A percentile compares a stretch with the other conserved stretches of the same genome.
These are phyloP conservation scores for Debaryomyces nepalensis DNA, from an alignment of 1,139 yeast genomes.

Conservation along the genomic window DNA sequence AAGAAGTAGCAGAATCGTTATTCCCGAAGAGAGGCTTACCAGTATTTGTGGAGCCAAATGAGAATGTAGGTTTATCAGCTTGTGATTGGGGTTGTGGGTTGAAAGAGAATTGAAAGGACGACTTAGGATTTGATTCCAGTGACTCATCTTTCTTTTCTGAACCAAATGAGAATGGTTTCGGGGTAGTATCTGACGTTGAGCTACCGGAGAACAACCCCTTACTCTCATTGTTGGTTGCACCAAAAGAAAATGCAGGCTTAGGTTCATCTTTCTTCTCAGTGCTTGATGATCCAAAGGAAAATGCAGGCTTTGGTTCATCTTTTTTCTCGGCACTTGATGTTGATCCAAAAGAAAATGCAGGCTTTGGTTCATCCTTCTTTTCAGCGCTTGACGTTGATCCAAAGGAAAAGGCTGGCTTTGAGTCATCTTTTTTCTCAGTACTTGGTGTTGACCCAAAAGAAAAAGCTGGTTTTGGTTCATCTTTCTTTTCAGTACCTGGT, in stretches of 20 bases:
- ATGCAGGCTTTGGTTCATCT: conserved; percentile 21
- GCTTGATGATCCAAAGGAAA: conserved; percentile 24
- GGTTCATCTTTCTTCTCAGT: conserved; percentile 11
- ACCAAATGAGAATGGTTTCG: conserved; percentile 8
- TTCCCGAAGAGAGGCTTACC: conserved; percentile 8
- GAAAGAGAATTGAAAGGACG: conserved; percentile 23
- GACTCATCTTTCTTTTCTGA: conserved; percentile 5
- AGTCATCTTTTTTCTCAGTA: conserved; percentile 9
- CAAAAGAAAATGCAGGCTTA: conserved; percentile 25
- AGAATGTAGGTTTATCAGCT: conserved; percentile 21
- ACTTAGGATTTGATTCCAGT: conserved; percentile 19
- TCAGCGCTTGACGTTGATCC: conserved; percentile 18
- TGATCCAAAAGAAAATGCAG: conserved; percentile 5
- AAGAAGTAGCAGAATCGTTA: conserved; percentile 23
- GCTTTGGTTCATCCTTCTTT: conserved; percentile 1
- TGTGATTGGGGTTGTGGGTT: conserved; percentile 12
- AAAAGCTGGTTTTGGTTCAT: conserved; percentile 16
- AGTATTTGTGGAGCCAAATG: conserved; percentile 21
- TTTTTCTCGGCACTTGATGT: conserved; percentile 10
- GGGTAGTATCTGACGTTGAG: conserved; percentile 10
- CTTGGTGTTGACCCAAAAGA: conserved; percentile 15
- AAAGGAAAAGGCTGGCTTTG: conserved; percentile 32
- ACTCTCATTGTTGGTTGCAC: conserved; percentile 9
- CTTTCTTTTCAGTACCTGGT: conserved; percentile 6
- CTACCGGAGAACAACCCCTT: conserved; percentile 21